Percentiles rank a stretch among this genome's conserved stretches.
Evolutionary conservation across 2,329 filamentous ascomycete genomes (phyloP).

Genomic region (Chaetomium olivaceum): DNA sequence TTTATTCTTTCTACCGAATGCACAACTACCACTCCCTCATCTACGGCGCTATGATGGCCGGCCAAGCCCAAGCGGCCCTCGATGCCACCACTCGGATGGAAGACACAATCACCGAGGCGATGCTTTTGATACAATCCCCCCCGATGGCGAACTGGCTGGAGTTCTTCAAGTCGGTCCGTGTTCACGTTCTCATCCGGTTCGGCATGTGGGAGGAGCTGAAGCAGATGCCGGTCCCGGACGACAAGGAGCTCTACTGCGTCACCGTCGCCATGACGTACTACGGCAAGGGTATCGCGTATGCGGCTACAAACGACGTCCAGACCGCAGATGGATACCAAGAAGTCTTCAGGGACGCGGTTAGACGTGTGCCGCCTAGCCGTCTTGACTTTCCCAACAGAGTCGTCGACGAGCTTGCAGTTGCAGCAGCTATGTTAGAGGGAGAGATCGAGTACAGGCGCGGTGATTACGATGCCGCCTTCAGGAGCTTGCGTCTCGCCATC

Average conservation of each 20-base stretch:
- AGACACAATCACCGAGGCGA: background rate
- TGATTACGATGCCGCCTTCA: background rate
- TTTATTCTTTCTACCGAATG: background rate
- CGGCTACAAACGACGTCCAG: background rate
- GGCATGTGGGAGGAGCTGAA: conserved; percentile 2
- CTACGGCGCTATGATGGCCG: background rate
- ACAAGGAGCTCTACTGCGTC: background rate
- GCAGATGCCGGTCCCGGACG: background rate
- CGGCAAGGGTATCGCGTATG: background rate
- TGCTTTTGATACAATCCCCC: background rate
- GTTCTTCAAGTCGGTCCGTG: background rate
- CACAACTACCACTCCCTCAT: conserved; percentile 4
- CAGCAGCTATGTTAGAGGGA: background rate
- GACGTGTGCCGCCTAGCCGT: background rate
- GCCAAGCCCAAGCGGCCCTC: background rate
- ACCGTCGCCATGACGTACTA: conserved; percentile 1
- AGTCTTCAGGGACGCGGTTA: background rate
- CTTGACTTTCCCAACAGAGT: background rate
- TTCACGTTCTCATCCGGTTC: background rate
- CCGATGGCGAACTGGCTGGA: conserved; percentile 2
- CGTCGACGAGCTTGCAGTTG: background rate
- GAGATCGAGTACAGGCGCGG: background rate
- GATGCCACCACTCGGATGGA: background rate
- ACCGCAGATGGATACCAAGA: background rate
- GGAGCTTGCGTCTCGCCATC: background rate